A percentile compares a stretch with the other conserved stretches of the same genome.
These are phyloP conservation scores for Ceratobasidium papillatum DNA, from an alignment of 1,284 basidiomycete genomes.

Conservation along the genomic window DNA sequence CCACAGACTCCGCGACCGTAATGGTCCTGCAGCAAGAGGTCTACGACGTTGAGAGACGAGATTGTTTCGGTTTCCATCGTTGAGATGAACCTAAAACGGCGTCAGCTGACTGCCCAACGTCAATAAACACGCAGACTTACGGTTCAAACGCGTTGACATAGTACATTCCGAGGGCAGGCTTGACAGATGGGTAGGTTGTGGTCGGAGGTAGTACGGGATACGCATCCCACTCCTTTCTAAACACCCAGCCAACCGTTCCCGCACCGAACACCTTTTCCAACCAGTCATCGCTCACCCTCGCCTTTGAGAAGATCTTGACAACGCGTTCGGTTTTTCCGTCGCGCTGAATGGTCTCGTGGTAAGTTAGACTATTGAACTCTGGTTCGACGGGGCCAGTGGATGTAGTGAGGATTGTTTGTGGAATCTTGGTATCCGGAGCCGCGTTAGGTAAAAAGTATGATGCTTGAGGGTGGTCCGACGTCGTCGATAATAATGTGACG, in stretches of 20 bases:
- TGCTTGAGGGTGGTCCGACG: slow-evolving; percentile 66
- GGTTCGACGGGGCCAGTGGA: slow-evolving; percentile 65
- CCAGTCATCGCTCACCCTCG: slow-evolving; percentile 71
- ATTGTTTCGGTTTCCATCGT: slow-evolving; percentile 95
- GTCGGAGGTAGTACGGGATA: slow-evolving; percentile 78
- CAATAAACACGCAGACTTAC: slow-evolving; percentile 56
- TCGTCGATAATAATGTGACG: slow-evolving; percentile 89
- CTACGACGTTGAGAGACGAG: slow-evolving; percentile 83
- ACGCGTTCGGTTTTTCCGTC: slow-evolving; percentile 62
- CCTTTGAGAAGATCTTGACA: slow-evolving; percentile 88
- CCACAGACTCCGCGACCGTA: slow-evolving; percentile 71
- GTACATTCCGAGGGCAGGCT: slow-evolving; percentile 79
- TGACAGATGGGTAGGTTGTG: slow-evolving; percentile 74
- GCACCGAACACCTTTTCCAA: slow-evolving; percentile 68
- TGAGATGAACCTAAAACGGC: slow-evolving; percentile 68
- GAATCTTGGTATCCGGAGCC: slow-evolving; percentile 56
- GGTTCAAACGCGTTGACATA: slow-evolving; percentile 92
- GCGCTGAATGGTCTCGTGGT: slow-evolving; percentile 68
- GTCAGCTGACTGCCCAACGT: slow-evolving; percentile 27
- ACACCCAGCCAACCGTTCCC: slow-evolving; percentile 80
- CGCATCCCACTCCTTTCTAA: slow-evolving; percentile 85
- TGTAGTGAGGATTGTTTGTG: slow-evolving; percentile 79
- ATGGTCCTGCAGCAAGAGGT: slow-evolving; percentile 73
- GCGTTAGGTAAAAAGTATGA: slow-evolving; percentile 73
- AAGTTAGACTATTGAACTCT: slow-evolving; percentile 90